Evolutionary conservation across 1,139 yeast genomes (phyloP).

Genomic region (Magnusiomyces clavatus): DNA sequence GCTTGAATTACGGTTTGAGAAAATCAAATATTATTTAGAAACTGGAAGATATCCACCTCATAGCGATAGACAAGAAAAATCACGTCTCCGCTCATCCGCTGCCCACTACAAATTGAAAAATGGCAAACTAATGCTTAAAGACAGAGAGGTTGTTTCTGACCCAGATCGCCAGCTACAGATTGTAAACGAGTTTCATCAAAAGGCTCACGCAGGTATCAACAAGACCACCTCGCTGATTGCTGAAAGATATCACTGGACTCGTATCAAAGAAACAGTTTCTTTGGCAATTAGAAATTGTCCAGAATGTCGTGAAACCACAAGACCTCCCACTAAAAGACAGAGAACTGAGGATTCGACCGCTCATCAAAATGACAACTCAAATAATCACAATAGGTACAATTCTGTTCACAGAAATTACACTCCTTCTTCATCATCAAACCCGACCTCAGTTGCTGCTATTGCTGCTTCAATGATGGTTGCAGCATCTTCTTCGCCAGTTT

Average conservation of each 20-base stretch:
- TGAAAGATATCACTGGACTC: slow-evolving; percentile 82
- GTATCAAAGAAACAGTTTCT: slow-evolving; percentile 82
- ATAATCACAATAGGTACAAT: slow-evolving; percentile 3
- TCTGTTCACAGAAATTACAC: neutral
- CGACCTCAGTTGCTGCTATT: slow-evolving; percentile 22
- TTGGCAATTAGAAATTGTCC: slow-evolving; percentile 70
- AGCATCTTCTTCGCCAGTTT: slow-evolving; percentile 19
- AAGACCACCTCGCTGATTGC: slow-evolving; percentile 73
- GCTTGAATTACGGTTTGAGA: slow-evolving; percentile 63
- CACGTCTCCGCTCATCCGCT: slow-evolving; percentile 74
- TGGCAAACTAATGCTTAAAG: slow-evolving; percentile 71
- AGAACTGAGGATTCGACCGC: too few relatives aligned
- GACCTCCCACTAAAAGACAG: slow-evolving; percentile 21
- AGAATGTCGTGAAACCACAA: slow-evolving; percentile 50
- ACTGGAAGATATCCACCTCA: slow-evolving; percentile 83
- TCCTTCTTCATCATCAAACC: slow-evolving; percentile 14
- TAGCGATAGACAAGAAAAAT: slow-evolving; percentile 76
- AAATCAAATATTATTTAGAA: slow-evolving; percentile 68
- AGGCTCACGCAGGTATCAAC: slow-evolving; percentile 83
- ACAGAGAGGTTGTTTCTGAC: slow-evolving; percentile 74
- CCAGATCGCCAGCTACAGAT: slow-evolving; percentile 67
- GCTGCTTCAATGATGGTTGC: slow-evolving; percentile 19
- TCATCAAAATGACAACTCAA: neutral
- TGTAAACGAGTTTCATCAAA: slow-evolving; percentile 60
- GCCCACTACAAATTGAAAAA: slow-evolving; percentile 64